Base-by-base conservation (phyloP, 495 filamentous ascomycete genomes). In the Rusavskia elegans region DNA sequence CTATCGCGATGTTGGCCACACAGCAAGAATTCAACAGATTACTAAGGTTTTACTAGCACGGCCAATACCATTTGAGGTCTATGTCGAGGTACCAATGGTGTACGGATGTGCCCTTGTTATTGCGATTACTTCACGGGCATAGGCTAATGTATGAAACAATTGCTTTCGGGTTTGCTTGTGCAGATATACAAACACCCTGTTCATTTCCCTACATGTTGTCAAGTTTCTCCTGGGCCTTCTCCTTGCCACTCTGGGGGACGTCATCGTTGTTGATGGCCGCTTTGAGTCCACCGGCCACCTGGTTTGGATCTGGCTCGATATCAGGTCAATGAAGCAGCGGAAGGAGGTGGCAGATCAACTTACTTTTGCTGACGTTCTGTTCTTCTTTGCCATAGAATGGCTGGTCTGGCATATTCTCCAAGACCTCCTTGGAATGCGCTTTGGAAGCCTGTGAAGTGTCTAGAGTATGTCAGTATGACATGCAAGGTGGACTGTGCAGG, bases 201-300 rank as follows among this genome's bases (percentile, higher is more conserved):
- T 14, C 23, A 2, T 29, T 16, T 29, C 44, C 44, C 21, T 53
- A 53, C 50, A 53, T 50, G n/a, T 50, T 19, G 2, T 50, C 30
- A 11, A 50, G 36, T 23, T 50, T 50, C 48, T 50, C 48, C 23
- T 50, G 25, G 17, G 48, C 48, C 48, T 19, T 21, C 16, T 50
- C 10, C 29, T 50, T 50, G 5, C 27, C 30, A 36, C 14, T n/a
- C 30, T 50, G 20, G 29, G 48, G 17, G 16, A 37, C 10, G 16
- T 37, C 11, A 29, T 36, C 30, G n/a, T 50, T 50, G 29, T 50
- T 50, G 48, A 50, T 36, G 48, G 48, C n/a, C 17, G 48, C 48
- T 50, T 50, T 50, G n/a, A 50, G 48, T 5, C 50, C 50, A 20
- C 50, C 36, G 11, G 50, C 50, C 11, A 52, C 50, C 20, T 52